Conservation (phyloP, 768 basidiomycete species). For the Butyriboletus loyo region DNA sequence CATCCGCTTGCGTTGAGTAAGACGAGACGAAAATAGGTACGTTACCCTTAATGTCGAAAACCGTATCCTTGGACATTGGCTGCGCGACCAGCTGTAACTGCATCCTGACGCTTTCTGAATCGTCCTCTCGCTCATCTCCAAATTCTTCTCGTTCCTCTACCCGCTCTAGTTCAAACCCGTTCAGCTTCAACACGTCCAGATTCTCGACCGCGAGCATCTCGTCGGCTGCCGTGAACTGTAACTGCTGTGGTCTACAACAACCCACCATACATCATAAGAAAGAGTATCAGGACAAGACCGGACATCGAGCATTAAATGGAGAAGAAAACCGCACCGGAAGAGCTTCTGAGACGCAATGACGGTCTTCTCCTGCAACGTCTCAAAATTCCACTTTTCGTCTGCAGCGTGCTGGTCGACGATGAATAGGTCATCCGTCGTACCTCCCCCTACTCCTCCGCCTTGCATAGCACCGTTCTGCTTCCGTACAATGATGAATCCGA, state of each 20-base stretch:
- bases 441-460: neutral
- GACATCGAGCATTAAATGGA: neutral
- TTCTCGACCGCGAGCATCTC: conserved; percentile 88
- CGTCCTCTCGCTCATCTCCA: neutral
- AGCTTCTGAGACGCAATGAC: conserved; percentile 83
- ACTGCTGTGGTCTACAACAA: conserved; percentile 58
- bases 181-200: conserved; percentile 72
- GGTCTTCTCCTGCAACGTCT: conserved; percentile 88
- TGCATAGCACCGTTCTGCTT: conserved; percentile 38
- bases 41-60: conserved; percentile 84
- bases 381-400: conserved; percentile 99
- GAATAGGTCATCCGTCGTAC: conserved; percentile 79
- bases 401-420: conserved; percentile 97
- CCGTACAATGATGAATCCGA: conserved; percentile 88
- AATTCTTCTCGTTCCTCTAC: conserved; percentile 36
- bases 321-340: conserved; percentile 55
- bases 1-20: neutral
- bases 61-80: conserved; percentile 88
- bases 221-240: conserved; percentile 88
- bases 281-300: neutral
- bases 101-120: neutral
- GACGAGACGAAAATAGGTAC: conserved; percentile 1
- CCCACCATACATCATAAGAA: neutral
- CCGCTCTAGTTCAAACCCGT: conserved; percentile 84
- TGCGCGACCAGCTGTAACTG: conserved; percentile 73